Percentiles rank a stretch among this genome's conserved stretches.
These are phyloP conservation scores for Exsudoporus frostii DNA, from an alignment of 768 basidiomycete species.

Conservation along the genomic window DNA sequence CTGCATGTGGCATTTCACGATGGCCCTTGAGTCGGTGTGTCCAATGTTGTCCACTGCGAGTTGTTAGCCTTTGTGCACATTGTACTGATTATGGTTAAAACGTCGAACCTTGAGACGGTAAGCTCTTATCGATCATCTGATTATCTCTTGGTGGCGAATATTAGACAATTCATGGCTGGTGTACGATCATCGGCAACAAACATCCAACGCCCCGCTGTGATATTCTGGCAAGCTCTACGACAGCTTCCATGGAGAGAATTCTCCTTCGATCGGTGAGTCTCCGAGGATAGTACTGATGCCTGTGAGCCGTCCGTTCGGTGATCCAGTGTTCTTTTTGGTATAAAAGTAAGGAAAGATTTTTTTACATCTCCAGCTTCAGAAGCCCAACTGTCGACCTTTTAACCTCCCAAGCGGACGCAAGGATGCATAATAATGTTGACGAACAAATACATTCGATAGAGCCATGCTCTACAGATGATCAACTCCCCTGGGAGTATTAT, in stretches of 20 bases:
- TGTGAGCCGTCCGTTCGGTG: neutral
- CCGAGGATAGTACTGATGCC: neutral
- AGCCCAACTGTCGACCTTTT: neutral
- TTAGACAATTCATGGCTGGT: too few species aligned
- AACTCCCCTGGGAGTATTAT: neutral
- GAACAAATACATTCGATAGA: neutral
- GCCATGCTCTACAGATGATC: neutral
- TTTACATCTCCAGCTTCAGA: neutral
- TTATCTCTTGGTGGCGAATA: neutral
- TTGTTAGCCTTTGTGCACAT: too few species aligned
- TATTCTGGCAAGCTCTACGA: neutral
- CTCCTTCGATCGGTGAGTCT: neutral
- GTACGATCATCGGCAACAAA: neutral
- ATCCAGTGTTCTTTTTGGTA: constrained; percentile 1
- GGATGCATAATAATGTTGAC: neutral
- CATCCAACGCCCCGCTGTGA: neutral
- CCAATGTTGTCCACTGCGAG: neutral
- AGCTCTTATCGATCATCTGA: neutral
- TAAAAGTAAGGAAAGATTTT: neutral
- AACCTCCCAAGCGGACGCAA: too few species aligned
- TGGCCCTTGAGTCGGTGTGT: neutral
- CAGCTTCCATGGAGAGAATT: neutral
- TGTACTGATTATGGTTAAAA: neutral
- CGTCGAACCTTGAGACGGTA: neutral
- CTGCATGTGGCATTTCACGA: neutral